Base-by-base conservation (phyloP, 75 land plant species). In the Sequoia sempervirens region DNA sequence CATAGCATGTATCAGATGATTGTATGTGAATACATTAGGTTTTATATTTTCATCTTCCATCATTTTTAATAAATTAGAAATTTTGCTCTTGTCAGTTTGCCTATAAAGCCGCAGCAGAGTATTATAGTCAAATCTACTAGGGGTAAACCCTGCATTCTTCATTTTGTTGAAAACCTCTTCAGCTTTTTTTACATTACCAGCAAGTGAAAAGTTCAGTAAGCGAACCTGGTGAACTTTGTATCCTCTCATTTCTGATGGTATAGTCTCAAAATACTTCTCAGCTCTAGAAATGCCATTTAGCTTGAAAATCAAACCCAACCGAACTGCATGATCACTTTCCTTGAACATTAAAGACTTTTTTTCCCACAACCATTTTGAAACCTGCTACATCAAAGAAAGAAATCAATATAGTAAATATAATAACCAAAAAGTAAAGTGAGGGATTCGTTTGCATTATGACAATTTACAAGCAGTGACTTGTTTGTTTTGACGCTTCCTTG, bases 1-100 rank as follows among this genome's bases (percentile, higher is more conserved):
- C 87, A 87, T 93, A 75, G 80, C 56, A 80, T 93, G 92, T 46
- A 95, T 90, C 80, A 95, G 85, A 52, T 90, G 41, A 34, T 81
- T 89, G 82, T 93, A 95, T 26, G 93, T 93, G 83, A 86, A 88
- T 10, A 40, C 74, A 80, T 90, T 53, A 37, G 92, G 93, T 52
- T 90, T 90, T 32, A 95, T 80, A 82, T 88, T 85, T 83, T 88
- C 92, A 53, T 87, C 87, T 85, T 95, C 93, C 96, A 95, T 95
- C 78, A 89, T 58, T 52, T 84, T 45, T 38, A 93, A 72, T 14
- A 95, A 87, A 85, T 90, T 90, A 54, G 88, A 87, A 26, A 95
- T 75, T 75, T 92, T 95, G 54, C 86, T 88, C 85, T 82, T 82
- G 80, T 92, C 92, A 32, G 50, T 14, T 70, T 87, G 85, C 83